These are phyloP conservation scores for Beauveria medogensis DNA, from an alignment of 2,329 filamentous ascomycete genomes.

Conservation along the genomic window DNA sequence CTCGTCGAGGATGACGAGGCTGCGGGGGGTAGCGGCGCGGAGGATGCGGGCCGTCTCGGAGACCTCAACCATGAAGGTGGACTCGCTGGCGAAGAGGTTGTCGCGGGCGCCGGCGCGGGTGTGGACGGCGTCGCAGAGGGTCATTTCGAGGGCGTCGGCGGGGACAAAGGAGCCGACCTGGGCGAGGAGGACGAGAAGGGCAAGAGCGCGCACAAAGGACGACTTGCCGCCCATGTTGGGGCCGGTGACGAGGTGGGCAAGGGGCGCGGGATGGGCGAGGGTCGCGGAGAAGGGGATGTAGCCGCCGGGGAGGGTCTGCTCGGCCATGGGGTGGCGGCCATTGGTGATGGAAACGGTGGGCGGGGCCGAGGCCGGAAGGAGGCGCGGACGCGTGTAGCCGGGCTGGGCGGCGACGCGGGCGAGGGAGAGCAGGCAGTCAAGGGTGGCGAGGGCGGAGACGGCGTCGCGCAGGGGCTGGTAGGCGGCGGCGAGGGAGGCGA, in stretches of 20 bases:
- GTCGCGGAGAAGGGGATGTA: slow-evolving; percentile 88
- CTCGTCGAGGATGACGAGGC: slow-evolving; percentile 88
- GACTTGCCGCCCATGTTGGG: slow-evolving; percentile 99
- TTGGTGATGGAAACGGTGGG: slow-evolving; percentile 55
- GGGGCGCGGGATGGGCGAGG: slow-evolving; percentile 56
- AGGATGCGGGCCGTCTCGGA: slow-evolving; percentile 88
- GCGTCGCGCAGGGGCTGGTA: slow-evolving; percentile 88
- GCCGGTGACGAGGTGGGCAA: slow-evolving; percentile 83
- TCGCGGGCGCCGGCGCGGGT: slow-evolving; percentile 95
- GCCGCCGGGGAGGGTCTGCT: slow-evolving; percentile 73
- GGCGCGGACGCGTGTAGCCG: slow-evolving; percentile 73
- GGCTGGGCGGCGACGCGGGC: slow-evolving; percentile 77
- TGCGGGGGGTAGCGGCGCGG: slow-evolving; percentile 76
- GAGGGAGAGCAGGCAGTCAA: slow-evolving; percentile 86
- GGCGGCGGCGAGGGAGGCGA: slow-evolving; percentile 66
- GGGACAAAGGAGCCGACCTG: slow-evolving; percentile 94
- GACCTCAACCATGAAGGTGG: slow-evolving; percentile 96
- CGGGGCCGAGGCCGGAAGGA: slow-evolving; percentile 52
- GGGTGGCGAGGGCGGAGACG: slow-evolving; percentile 72
- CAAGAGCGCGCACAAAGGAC: slow-evolving; percentile 89
- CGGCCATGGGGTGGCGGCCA: slow-evolving; percentile 91
- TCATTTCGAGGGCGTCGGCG: slow-evolving; percentile 63
- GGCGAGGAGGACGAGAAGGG: slow-evolving; percentile 85
- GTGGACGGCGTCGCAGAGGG: slow-evolving; percentile 83
- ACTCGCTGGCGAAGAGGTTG: slow-evolving; percentile 90